Evolutionary conservation across 768 basidiomycete genomes (phyloP).

Genomic region (Amanita subjunquillea): DNA sequence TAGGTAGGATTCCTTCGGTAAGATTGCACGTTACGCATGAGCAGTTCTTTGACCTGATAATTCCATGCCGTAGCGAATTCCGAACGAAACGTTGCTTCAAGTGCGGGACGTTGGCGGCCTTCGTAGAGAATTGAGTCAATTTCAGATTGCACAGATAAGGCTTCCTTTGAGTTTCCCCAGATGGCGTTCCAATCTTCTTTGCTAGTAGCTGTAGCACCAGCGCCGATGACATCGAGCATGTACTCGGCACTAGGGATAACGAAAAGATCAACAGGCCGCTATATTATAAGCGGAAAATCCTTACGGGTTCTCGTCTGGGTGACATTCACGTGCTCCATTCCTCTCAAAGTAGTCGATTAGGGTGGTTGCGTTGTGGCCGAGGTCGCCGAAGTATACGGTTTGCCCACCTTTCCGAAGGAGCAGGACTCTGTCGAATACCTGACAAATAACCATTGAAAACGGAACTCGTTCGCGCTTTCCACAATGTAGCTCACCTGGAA

Average conservation of each 20-base stretch:
- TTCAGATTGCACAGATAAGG: constrained; percentile 21
- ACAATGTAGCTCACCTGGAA: constrained; percentile 39
- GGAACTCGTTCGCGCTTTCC: background rate
- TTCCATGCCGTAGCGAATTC: constrained; percentile 46
- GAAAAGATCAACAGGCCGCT: constrained; percentile 17
- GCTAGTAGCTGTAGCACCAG: constrained; percentile 53
- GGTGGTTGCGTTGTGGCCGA: constrained; percentile 50
- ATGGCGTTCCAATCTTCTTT: constrained; percentile 42
- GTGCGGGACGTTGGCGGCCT: constrained; percentile 30
- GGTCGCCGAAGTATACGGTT: constrained; percentile 64
- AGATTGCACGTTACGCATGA: constrained; percentile 31
- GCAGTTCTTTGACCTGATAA: constrained; percentile 33
- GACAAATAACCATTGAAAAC: background rate
- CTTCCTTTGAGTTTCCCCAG: constrained; percentile 48
- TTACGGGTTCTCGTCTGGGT: constrained; percentile 64
- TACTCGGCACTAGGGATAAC: constrained; percentile 37
- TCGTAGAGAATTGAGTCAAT: constrained; percentile 38
- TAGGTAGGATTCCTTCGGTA: constrained; percentile 55
- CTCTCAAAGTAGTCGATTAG: constrained; percentile 68
- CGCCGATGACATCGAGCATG: constrained; percentile 66
- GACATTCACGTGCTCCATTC: constrained; percentile 55
- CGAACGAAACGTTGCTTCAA: constrained; percentile 24
- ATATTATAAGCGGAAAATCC: constrained; percentile 30
- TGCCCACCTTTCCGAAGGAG: constrained; percentile 72
- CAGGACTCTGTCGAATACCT: constrained; percentile 69